A percentile compares a stretch with the other conserved stretches of the same genome.
phyloP scores from a whole-genome alignment of 2,329 filamentous ascomycete species.

The Grosmannia clavigera region DNA sequence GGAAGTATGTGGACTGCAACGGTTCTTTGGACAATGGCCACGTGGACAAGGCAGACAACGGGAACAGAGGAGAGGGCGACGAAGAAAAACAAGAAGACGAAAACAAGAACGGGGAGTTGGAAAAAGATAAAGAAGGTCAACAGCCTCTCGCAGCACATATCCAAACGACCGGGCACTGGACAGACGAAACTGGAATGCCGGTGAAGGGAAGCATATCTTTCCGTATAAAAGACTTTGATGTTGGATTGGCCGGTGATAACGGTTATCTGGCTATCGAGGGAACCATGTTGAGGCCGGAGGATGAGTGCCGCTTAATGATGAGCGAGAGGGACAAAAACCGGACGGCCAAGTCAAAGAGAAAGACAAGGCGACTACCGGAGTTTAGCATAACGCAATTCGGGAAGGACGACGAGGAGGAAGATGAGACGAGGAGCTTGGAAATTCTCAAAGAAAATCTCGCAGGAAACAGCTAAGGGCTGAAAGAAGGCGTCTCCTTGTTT shows the following conservation, averaged over 20 bases:
- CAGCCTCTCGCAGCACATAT: constrained; percentile 31
- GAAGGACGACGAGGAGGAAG: constrained; percentile 28
- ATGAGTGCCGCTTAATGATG: constrained; percentile 47
- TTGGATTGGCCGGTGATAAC: constrained; percentile 59
- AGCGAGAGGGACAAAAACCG: constrained; percentile 35
- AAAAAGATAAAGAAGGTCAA: constrained; percentile 18
- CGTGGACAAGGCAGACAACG: neutral
- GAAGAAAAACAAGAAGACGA: constrained; percentile 16
- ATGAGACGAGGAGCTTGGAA: constrained; percentile 20
- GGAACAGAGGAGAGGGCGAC: constrained; percentile 5
- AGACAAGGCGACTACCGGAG: constrained; percentile 28
- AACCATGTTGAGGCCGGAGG: constrained; percentile 62
- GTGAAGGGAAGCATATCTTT: constrained; percentile 63
- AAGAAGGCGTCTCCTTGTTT: neutral
- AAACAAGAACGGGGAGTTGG: constrained; percentile 1
- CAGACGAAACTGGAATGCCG: constrained; percentile 55
- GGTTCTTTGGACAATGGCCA: constrained; percentile 17
- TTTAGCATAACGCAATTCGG: constrained; percentile 46
- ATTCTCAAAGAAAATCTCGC: constrained; percentile 22
- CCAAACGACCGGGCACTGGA: constrained; percentile 59
- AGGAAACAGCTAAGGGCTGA: constrained; percentile 11
- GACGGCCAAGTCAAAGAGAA: constrained; percentile 23
- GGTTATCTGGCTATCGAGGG: constrained; percentile 80
- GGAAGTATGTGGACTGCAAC: constrained; percentile 61
- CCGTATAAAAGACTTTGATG: constrained; percentile 74